Conservation (phyloP, 2,329 filamentous ascomycete genomes). For the Incumbomyces lentus region DNA sequence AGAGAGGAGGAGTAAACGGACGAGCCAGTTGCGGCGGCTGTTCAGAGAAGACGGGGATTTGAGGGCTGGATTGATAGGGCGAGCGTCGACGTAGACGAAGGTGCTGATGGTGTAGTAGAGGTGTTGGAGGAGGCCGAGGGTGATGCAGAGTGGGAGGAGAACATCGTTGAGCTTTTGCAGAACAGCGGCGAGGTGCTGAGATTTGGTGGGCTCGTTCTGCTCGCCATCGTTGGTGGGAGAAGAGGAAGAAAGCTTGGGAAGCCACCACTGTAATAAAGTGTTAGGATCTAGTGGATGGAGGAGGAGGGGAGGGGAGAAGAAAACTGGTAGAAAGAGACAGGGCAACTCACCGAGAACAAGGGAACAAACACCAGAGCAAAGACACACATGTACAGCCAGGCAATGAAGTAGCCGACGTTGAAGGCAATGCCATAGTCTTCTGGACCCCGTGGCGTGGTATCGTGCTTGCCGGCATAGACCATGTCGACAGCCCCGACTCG, state of each 20-base stretch:
- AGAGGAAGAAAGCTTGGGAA: conserved; percentile 10
- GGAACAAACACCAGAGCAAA: conserved; percentile 18
- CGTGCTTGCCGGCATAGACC: conserved; percentile 17
- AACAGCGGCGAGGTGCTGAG: conserved; percentile 5
- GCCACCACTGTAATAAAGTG: conserved; percentile 17
- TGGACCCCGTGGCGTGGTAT: conserved; percentile 11
- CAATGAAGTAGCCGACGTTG: conserved; percentile 17
- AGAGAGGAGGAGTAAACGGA: conserved; percentile 14
- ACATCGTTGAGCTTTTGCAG: conserved; percentile 17
- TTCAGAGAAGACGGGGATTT: conserved; percentile 12
- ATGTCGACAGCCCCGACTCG: conserved; percentile 17
- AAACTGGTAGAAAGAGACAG: too few species aligned
- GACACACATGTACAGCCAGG: conserved; percentile 19
- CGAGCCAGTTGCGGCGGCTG: conserved; percentile 16
- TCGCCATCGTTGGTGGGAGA: not conserved
- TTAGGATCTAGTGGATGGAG: not conserved
- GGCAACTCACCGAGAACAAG: conserved; percentile 18
- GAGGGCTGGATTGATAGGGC: conserved; percentile 1
- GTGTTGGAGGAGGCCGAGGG: conserved; percentile 12
- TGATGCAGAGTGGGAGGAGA: conserved; percentile 16
- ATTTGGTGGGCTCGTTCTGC: not conserved
- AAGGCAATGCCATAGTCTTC: conserved; percentile 20
- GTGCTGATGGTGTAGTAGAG: conserved; percentile 13
- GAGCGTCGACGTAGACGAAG: conserved; percentile 18
- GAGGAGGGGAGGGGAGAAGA: not conserved